Conservation (phyloP, 2,329 filamentous ascomycete genomes). For the Chrysoporthe cubensis region DNA sequence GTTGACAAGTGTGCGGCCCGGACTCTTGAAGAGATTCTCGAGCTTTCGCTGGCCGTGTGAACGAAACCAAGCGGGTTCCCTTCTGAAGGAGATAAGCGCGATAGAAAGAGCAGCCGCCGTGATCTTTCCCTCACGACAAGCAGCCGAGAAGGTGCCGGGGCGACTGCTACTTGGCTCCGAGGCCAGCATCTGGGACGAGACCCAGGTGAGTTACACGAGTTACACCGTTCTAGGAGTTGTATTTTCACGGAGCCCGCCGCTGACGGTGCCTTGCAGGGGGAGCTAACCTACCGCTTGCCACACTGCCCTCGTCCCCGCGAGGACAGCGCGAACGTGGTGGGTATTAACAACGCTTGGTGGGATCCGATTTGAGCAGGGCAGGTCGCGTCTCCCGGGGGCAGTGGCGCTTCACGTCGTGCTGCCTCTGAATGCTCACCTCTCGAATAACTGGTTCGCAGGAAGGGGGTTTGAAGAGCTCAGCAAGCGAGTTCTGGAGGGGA, state of each 20-base stretch:
- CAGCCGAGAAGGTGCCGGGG: slow-evolving; percentile 34
- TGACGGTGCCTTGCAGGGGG: slow-evolving; percentile 1
- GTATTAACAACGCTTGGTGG: slow-evolving; percentile 30
- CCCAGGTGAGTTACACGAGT: slow-evolving; percentile 51
- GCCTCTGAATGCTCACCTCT: slow-evolving; percentile 43
- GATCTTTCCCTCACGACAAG: slow-evolving; percentile 26
- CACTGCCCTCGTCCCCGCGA: slow-evolving; percentile 32
- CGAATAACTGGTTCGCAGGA: slow-evolving; percentile 30
- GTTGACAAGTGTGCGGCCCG: slow-evolving; percentile 5
- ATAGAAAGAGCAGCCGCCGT: slow-evolving; percentile 53
- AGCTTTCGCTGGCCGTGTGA: slow-evolving; percentile 8
- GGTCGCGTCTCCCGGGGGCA: slow-evolving; percentile 52
- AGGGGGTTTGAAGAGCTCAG: slow-evolving; percentile 3
- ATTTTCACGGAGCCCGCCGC: not conserved
- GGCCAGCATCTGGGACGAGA: slow-evolving; percentile 62
- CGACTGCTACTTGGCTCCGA: slow-evolving; percentile 57
- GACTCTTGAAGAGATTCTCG: slow-evolving; percentile 15
- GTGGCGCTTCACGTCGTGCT: slow-evolving; percentile 39
- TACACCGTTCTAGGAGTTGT: slow-evolving; percentile 28
- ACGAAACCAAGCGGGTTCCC: slow-evolving; percentile 44
- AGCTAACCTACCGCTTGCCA: not conserved
- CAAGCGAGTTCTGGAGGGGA: not conserved
- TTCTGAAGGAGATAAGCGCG: slow-evolving; percentile 63
- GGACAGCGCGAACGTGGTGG: slow-evolving; percentile 31
- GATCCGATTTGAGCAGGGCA: slow-evolving; percentile 45